phyloP scores from a whole-genome alignment of 352 stramenopile species.

The Phytophthora meadii region DNA sequence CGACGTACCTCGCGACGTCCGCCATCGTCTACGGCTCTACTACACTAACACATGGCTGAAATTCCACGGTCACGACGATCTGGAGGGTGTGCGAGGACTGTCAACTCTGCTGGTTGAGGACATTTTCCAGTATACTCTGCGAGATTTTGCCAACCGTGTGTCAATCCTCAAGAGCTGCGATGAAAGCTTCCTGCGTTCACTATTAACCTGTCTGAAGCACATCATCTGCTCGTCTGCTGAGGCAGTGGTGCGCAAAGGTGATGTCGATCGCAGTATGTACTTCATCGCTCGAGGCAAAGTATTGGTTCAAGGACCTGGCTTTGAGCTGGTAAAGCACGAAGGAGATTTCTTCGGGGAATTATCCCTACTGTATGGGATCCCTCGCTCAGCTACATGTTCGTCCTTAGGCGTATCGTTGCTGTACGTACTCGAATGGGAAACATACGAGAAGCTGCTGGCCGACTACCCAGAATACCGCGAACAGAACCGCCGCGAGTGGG shows the following conservation, averaged over 20 bases:
- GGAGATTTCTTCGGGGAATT: conserved; percentile 84
- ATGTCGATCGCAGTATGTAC: conserved; percentile 80
- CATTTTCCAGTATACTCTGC: conserved; percentile 75
- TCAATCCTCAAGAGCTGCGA: conserved; percentile 76
- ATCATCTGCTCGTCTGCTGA: conserved; percentile 72
- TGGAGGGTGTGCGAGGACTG: conserved; percentile 61
- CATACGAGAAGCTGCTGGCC: conserved; percentile 72
- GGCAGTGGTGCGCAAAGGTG: conserved; percentile 66
- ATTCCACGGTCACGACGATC: conserved; percentile 67
- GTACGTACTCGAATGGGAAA: conserved; percentile 81
- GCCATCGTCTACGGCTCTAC: conserved; percentile 61
- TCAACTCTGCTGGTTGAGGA: conserved; percentile 71
- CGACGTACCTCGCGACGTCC: conserved; percentile 57
- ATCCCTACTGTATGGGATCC: conserved; percentile 76
- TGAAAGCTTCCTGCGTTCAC: conserved; percentile 65
- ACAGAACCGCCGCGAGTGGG: conserved; percentile 79
- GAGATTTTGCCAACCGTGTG: conserved; percentile 59
- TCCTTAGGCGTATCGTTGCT: conserved; percentile 72
- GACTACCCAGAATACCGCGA: conserved; percentile 80
- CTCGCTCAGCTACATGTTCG: conserved; percentile 73
- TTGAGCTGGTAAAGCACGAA: conserved; percentile 78
- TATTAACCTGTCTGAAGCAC: conserved; percentile 70
- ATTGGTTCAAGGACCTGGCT: conserved; percentile 64
- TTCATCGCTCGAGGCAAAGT: conserved; percentile 73
- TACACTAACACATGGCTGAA: conserved; percentile 79